phyloP scores from a whole-genome alignment of 202 grass and related monocot genomes.

The Thinopyrum obtusiflorum region DNA sequence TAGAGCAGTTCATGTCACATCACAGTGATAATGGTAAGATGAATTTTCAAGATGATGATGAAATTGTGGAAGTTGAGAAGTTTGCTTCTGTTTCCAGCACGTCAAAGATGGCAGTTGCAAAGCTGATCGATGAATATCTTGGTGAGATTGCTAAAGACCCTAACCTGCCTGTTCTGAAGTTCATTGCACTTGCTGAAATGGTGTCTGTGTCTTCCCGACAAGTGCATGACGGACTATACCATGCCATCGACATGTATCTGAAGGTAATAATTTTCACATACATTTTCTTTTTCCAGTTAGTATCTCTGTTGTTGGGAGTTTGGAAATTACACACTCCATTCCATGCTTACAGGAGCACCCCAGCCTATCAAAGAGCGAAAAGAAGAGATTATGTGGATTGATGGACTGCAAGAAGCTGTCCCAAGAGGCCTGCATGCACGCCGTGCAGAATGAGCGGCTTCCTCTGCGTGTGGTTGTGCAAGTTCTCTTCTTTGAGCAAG shows the following conservation, averaged over 20 bases:
- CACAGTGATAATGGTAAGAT: slow-evolving; percentile 29
- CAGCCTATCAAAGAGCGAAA: slow-evolving; percentile 77
- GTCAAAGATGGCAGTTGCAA: slow-evolving; percentile 62
- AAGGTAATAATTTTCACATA: slow-evolving; percentile 57
- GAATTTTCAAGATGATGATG: slow-evolving; percentile 42
- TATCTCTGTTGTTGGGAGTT: neutral
- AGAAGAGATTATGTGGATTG: slow-evolving; percentile 73
- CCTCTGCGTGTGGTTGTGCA: slow-evolving; percentile 92
- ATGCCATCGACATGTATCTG: slow-evolving; percentile 93
- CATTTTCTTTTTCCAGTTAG: neutral
- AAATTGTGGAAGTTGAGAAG: slow-evolving; percentile 52
- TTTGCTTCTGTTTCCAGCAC: slow-evolving; percentile 40
- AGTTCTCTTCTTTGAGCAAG: slow-evolving; percentile 92
- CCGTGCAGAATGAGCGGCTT: slow-evolving; percentile 90
- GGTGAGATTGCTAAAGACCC: slow-evolving; percentile 81
- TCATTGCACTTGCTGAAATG: slow-evolving; percentile 79
- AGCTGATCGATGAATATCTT: slow-evolving; percentile 92
- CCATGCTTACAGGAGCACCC: slow-evolving; percentile 74
- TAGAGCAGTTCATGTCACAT: slow-evolving; percentile 66
- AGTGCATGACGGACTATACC: slow-evolving; percentile 78
- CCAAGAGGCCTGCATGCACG: slow-evolving; percentile 74
- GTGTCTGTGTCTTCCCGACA: slow-evolving; percentile 48
- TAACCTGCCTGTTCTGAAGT: slow-evolving; percentile 71
- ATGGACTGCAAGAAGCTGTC: slow-evolving; percentile 97
- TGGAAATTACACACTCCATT: neutral